phyloP scores from a whole-genome alignment of 2,329 filamentous ascomycete species.

The Cercospora zeae-maydis region DNA sequence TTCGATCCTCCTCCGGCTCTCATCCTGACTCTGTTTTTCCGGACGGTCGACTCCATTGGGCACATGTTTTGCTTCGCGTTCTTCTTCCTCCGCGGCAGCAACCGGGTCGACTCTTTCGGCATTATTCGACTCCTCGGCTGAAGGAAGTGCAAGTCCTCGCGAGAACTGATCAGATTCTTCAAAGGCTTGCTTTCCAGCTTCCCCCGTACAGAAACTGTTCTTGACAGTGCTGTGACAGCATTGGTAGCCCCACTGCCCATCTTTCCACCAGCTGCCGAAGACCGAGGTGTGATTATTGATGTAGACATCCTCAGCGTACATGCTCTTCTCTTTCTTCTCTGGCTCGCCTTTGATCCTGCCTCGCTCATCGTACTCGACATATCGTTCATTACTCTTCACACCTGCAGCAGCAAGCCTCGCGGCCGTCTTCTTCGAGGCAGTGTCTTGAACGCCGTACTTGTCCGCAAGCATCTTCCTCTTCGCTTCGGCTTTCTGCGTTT shows the following conservation, averaged over 20 bases:
- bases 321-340: conserved; percentile 73
- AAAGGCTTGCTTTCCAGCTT: conserved; percentile 77
- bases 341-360: conserved; percentile 86
- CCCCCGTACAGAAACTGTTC: conserved; percentile 96
- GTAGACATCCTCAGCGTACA: conserved; percentile 83
- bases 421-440: conserved; percentile 55
- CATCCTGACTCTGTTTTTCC: conserved; percentile 42
- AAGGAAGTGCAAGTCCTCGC: conserved; percentile 44
- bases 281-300: conserved; percentile 89
- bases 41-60: conserved; percentile 44
- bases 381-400: conserved; percentile 77
- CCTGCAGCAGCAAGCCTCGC: conserved; percentile 55
- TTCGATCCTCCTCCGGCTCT: conserved; percentile 68
- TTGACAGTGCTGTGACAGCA: conserved; percentile 93
- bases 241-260: conserved; percentile 92
- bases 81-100: conserved; percentile 45
- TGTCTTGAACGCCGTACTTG: conserved; percentile 73
- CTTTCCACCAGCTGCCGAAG: conserved; percentile 97
- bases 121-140: conserved; percentile 26
- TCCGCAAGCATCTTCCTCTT: conserved; percentile 69
- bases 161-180: conserved; percentile 67
- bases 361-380: conserved; percentile 90
- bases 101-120: conserved; percentile 38
- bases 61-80: conserved; percentile 40
- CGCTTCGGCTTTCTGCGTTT: conserved; percentile 63